These are phyloP conservation scores for Dendrobium nobile DNA, from an alignment of 106 monocot species.

Conservation along the genomic window DNA sequence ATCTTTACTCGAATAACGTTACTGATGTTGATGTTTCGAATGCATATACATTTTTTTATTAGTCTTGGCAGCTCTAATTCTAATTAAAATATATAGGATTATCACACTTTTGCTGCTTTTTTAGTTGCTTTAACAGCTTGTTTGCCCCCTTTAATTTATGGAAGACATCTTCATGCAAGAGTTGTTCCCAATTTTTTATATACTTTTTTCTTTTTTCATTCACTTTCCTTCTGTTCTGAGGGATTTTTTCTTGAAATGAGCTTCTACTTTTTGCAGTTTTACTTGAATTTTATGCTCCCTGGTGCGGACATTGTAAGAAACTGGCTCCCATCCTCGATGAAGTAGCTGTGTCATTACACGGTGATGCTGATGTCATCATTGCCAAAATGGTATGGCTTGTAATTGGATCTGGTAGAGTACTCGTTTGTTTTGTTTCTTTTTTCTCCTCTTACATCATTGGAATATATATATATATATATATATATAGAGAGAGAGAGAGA, in stretches of 20 bases:
- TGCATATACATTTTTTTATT: no score
- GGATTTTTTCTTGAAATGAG: neutral
- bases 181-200: neutral
- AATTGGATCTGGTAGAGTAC: neutral
- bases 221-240: neutral
- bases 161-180: neutral
- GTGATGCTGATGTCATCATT: constrained; percentile 73
- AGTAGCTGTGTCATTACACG: constrained; percentile 63
- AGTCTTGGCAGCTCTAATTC: no score
- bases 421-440: neutral
- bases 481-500: no score
- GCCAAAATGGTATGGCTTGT: constrained; percentile 73
- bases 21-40: no score
- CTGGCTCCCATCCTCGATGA: constrained; percentile 83
- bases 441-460: neutral
- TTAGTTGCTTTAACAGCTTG: neutral
- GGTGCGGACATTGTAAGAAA: constrained; percentile 92
- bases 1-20: no score
- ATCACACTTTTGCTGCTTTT: no score
- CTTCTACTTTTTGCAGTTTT: constrained; percentile 43
- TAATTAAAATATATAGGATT: no score
- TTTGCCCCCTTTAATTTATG: neutral
- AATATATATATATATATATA: no score
- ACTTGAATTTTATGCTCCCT: constrained; percentile 92
- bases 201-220: neutral